These are phyloP conservation scores for Microdochium trichocladiopsis DNA, from an alignment of 2,329 filamentous ascomycete genomes.

Conservation along the genomic window DNA sequence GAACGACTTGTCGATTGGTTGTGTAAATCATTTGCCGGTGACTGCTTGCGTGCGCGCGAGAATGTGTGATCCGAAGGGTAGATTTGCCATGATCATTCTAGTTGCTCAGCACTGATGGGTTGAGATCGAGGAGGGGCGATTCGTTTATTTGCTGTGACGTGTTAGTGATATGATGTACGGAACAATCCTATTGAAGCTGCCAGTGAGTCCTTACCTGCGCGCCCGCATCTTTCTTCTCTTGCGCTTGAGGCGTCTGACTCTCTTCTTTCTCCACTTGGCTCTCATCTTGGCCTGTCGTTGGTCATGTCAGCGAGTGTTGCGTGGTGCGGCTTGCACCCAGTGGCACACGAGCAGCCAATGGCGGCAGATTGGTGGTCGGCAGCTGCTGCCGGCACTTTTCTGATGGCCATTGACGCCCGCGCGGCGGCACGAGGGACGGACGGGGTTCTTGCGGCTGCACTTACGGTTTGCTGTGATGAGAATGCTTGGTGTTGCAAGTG, in stretches of 20 bases:
- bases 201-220: conserved; percentile 71
- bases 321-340: no score
- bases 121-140: conserved; percentile 32
- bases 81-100: conserved; percentile 23
- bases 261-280: conserved; percentile 99
- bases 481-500: conserved; percentile 20
- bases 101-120: conserved; percentile 13
- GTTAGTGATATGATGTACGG: neutral
- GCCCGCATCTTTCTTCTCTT: conserved; percentile 99
- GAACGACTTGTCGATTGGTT: neutral
- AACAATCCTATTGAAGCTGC: neutral
- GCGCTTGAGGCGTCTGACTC: conserved; percentile 96
- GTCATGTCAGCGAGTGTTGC: conserved; percentile 7
- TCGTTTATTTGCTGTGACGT: conserved; percentile 32
- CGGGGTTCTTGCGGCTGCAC: conserved; percentile 6
- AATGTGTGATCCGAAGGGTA: conserved; percentile 16
- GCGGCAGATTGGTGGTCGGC: neutral
- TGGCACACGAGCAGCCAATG: neutral
- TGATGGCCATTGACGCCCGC: neutral
- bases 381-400: neutral
- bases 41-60: neutral
- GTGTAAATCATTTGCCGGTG: neutral
- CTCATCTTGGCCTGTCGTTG: conserved; percentile 50
- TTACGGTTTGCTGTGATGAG: conserved; percentile 23
- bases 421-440: neutral